Base-by-base conservation (phyloP, 495 filamentous ascomycete genomes). In the Xylaria scruposa region DNA sequence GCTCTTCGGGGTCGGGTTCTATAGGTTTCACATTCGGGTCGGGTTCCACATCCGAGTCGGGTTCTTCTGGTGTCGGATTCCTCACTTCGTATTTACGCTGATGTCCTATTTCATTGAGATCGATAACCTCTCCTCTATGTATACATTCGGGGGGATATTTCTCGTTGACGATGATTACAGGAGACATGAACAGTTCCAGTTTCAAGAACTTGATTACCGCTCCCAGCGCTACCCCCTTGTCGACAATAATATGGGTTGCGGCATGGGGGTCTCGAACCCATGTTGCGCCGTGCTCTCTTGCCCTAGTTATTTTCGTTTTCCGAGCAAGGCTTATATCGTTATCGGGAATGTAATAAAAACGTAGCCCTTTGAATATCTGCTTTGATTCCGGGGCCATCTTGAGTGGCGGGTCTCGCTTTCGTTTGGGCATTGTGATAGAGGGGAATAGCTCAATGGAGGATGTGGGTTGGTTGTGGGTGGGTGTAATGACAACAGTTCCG, bases 331-430 rank as follows among this genome's bases (percentile, higher is more conserved):
- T 87, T 51, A 91, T 85, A 73, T 94, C 90, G 72, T 92, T 90
- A 70, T 95, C 92, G 0, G 94, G 96, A 31, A 96, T 87, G 79
- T 97, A 99, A 70, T 85, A 94, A 74, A 95, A 93, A 0, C 80
- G 81, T 19, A 92, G 77, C 0, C 83, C 87, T 60, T 85, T 88
- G 80, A 97, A 92, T 13, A 95, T 88, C 74, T 89, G 87, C 68
- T 88, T 82, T 5, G 83, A 77, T 68, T 91, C 89, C 2, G 91
- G 88, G 1, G 89, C 81, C 3, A 81, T 59, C 79, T 85, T 76
- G 6, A 74, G 38, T 2, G 75, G 67, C 12, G 65, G 78, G 63
- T 68, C 77, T 76, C 79, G 79, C 75, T 90, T 91, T 63, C 88
- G 80, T 73, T 91, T 91, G 59, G 76, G 79, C 74, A 78, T 75